phyloP scores from a whole-genome alignment of 83 land plant species.

The Thuja plicata region DNA sequence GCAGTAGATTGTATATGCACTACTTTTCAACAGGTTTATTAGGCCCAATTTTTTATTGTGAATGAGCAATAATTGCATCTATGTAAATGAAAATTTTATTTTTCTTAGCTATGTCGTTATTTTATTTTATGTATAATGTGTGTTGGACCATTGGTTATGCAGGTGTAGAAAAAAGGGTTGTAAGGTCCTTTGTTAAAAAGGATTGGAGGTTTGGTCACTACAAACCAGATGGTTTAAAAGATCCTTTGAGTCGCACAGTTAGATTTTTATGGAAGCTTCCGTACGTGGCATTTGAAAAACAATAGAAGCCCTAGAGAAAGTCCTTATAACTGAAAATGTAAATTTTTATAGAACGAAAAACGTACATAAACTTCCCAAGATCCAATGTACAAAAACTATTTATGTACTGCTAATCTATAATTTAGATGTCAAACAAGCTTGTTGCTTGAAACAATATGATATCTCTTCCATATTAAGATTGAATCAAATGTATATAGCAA shows the following conservation, averaged over 20 bases:
- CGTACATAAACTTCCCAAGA: not conserved
- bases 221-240: slow-evolving; percentile 14
- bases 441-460: too few relatives aligned
- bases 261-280: slow-evolving; percentile 4
- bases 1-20: too few relatives aligned
- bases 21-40: too few relatives aligned
- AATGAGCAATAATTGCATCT: not conserved
- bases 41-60: not conserved
- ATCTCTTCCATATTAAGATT: too few relatives aligned
- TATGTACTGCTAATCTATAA: too few relatives aligned
- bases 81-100: not conserved
- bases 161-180: slow-evolving; percentile 23
- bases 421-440: too few relatives aligned
- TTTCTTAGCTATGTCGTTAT: not conserved
- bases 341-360: not conserved
- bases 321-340: not conserved
- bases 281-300: not conserved
- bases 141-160: slow-evolving; percentile 26
- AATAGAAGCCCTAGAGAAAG: not conserved
- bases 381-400: not conserved
- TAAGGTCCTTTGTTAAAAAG: slow-evolving; percentile 24
- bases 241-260: slow-evolving; percentile 19
- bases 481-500: too few relatives aligned
- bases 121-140: not conserved
- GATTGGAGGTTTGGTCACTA: slow-evolving; percentile 52